Base-by-base conservation (phyloP, 805 yeast genomes). In the Saccharomyces mikatae region DNA sequence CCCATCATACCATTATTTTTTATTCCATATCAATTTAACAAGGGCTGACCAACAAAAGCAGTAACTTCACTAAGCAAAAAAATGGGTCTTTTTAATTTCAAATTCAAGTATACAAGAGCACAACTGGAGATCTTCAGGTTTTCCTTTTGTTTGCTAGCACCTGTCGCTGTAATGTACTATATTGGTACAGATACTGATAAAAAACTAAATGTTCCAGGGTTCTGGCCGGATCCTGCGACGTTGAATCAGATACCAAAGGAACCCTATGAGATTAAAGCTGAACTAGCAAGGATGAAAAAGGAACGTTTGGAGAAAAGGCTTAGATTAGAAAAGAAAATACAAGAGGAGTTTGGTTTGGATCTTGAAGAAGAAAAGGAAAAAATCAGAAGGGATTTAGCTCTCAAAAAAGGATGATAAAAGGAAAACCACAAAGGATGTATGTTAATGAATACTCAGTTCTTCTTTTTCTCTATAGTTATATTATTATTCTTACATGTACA, bases 151-250 rank as follows among this genome's bases (percentile, higher is more conserved):
- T 80, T 91, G 47, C 74, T 89, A 62, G 82, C 95, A 0, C 98
- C 98, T 0, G 87, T 91, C 49, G 79, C 81, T n/a, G 86, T 89
- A 65, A 91, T 91, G 98, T 86, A 89, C 71, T 91, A 86, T 63
- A 91, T 89, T 48, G 97, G 98, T 67, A 80, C 86, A 44, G 91
- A 91, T 63, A 86, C 97, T 1, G 96, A 91, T 69, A 81, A 77
- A 62, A 91, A 89, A 74, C 83, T 91, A 69, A 88, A 89, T 66
- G 84, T 90, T 49, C 95, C 96, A 8, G 96, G 96, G 22, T 91
- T 89, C 72, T 90, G 96, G 96, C 98, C 98, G 2, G 97, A 90
- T 69, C 97, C 97, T 46, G 86, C 87, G 46, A 86, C 97, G 2
- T 77, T 89, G 61, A 90, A 91, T 68, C 86, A 88, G 71, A 84